phyloP scores from a whole-genome alignment of 495 filamentous ascomycete species.

The Chlorociboria aeruginascens region DNA sequence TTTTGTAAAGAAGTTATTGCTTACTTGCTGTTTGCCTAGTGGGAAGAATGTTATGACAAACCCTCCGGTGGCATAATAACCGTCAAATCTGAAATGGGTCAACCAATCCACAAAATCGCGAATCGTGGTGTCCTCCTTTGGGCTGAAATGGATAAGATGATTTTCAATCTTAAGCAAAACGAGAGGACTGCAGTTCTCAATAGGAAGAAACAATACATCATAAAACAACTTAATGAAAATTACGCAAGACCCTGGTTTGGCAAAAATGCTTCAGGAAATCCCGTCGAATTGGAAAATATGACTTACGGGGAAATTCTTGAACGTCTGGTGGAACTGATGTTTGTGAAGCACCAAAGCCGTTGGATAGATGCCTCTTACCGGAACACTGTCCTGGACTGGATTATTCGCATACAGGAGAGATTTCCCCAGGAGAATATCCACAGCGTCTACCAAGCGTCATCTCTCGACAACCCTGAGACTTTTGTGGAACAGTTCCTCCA shows the following conservation, averaged over 20 bases:
- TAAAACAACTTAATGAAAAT: conserved; percentile 89
- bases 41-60: conserved; percentile 86
- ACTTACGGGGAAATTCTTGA: conserved; percentile 83
- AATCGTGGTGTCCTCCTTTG: conserved; percentile 87
- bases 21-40: conserved; percentile 55
- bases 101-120: conserved; percentile 94
- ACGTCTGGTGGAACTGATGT: conserved; percentile 90
- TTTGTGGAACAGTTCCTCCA: conserved; percentile 60
- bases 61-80: conserved; percentile 83
- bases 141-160: conserved; percentile 93
- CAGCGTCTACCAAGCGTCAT: conserved; percentile 41
- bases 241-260: conserved; percentile 98
- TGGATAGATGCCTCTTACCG: conserved; percentile 84
- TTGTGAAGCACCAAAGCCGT: conserved; percentile 63
- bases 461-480: conserved; percentile 58
- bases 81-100: conserved; percentile 92
- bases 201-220: conserved; percentile 83
- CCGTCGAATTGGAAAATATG: conserved; percentile 93
- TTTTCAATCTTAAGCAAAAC: conserved; percentile 74
- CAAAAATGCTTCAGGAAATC: conserved; percentile 61
- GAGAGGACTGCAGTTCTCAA: conserved; percentile 80
- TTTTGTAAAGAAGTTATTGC: conserved; percentile 87
- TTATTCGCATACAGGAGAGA: conserved; percentile 82
- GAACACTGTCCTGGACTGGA: conserved; percentile 76
- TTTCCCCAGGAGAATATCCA: conserved; percentile 49